Conservation (phyloP, 164 flowering plant species). For the Sedum album region DNA sequence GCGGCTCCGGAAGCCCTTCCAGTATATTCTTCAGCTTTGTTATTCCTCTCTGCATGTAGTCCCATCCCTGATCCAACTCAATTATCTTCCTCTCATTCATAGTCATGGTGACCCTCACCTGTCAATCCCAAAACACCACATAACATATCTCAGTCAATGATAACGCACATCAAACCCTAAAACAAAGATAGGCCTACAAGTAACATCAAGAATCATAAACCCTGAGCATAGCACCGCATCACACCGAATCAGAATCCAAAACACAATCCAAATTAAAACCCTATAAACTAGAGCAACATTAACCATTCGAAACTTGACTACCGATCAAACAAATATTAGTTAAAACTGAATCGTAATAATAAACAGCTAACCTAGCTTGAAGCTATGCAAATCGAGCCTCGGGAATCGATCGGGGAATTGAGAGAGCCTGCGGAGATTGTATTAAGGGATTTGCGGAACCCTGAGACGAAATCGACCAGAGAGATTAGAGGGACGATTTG, state of each 20-base stretch:
- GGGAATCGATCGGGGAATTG: not conserved
- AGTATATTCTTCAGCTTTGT: conserved; percentile 40
- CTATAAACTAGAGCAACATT: too few species aligned
- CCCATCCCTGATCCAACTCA: conserved; percentile 71
- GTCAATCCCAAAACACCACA: not conserved
- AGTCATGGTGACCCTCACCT: conserved; percentile 20
- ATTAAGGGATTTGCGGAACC: too few species aligned
- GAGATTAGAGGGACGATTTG: too few species aligned
- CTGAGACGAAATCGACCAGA: too few species aligned
- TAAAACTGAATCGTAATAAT: not conserved
- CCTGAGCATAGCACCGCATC: not conserved
- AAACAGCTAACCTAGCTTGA: not conserved
- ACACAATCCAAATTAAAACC: not conserved
- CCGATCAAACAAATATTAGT: not conserved
- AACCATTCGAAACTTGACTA: not conserved
- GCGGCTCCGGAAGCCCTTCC: conserved; percentile 38
- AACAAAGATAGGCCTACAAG: not conserved
- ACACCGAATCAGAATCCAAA: not conserved
- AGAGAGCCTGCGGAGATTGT: too few species aligned
- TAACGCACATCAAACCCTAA: not conserved
- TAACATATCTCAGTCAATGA: not conserved
- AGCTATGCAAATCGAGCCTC: not conserved
- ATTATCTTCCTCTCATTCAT: conserved; percentile 51
- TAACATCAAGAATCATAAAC: not conserved
- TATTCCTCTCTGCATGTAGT: conserved; percentile 42